These are phyloP conservation scores for Diaporthe vexans DNA, from an alignment of 2,329 filamentous ascomycete genomes.

Conservation along the genomic window DNA sequence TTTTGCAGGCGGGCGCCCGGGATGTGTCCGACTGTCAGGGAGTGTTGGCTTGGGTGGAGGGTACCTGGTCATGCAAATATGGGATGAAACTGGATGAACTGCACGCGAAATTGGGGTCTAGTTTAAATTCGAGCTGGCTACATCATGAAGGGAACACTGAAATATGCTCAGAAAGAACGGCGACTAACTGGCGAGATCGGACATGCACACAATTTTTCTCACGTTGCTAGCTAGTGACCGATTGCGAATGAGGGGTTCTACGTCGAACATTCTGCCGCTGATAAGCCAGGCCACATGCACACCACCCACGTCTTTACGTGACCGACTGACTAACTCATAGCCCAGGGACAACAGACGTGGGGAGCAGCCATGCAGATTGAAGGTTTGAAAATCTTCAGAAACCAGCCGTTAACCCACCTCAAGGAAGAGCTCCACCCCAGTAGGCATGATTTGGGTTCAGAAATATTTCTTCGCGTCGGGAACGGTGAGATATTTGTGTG, in stretches of 20 bases:
- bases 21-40: neutral
- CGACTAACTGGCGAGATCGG: neutral
- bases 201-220: neutral
- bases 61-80: neutral
- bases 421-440: neutral
- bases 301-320: neutral
- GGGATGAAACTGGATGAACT: neutral
- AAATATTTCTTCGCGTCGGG: too few species aligned
- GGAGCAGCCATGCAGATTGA: neutral
- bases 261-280: constrained; percentile 15
- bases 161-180: neutral
- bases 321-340: constrained; percentile 22
- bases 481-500: neutral
- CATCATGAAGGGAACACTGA: neutral
- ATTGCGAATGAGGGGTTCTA: constrained; percentile 15
- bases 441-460: too few species aligned
- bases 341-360: neutral
- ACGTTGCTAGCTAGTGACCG: neutral
- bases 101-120: neutral
- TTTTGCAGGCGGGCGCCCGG: neutral
- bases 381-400: neutral
- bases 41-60: too few species aligned
- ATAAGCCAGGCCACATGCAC: neutral
- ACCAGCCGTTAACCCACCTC: neutral
- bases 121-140: neutral